Evolutionary conservation across 768 basidiomycete species (phyloP), one percentile per base, ranked within the genome.

Genomic region (Lentinula lateritia): DNA sequence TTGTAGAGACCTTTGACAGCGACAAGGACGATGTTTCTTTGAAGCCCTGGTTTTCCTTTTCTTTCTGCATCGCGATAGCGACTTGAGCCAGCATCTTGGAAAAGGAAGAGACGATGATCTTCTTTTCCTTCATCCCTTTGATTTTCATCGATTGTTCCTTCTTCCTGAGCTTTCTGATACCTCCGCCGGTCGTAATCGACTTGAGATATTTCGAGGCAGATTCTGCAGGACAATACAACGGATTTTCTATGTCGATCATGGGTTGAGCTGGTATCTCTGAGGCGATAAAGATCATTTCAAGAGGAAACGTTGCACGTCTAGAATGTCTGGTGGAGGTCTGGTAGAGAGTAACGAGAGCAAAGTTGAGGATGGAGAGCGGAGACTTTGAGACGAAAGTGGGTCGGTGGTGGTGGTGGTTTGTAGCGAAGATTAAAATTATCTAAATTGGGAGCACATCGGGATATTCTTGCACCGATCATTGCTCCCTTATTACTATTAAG

Each of bases 171-270:
- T 60, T 60, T 50, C 32, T 50, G 16, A 60, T 52, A 1, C 36
- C 23, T 15, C 20, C 28, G n/a, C 16, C 50, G 20, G 35, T 69
- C 72, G n/a, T 78, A 79, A 86, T 70, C 56, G 72, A 75, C 57
- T 76, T 69, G 60, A 85, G 71, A 67, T 80, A 86, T 34, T 74
- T 68, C 53, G 75, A 70, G 10, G 83, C 79, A 58, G 82, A 71
- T 9, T 84, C 61, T 23, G 75, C 66, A 13, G 85, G 83, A 63
- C 85, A 86, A 70, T 86, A 86, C 46, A 81, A 74, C 6, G 85
- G 84, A 61, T 87, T 86, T 32, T 80, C 72, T n/a, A 75, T 68
- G 70, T 86, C 83, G 32, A 82, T 68, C 16, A 75, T 60, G 55
- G 55, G 55, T 32, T 23, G 18, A 39, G 23, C 10, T 43, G 81